Conservation (phyloP, 768 basidiomycete genomes). For the Wakefieldia striispora region DNA sequence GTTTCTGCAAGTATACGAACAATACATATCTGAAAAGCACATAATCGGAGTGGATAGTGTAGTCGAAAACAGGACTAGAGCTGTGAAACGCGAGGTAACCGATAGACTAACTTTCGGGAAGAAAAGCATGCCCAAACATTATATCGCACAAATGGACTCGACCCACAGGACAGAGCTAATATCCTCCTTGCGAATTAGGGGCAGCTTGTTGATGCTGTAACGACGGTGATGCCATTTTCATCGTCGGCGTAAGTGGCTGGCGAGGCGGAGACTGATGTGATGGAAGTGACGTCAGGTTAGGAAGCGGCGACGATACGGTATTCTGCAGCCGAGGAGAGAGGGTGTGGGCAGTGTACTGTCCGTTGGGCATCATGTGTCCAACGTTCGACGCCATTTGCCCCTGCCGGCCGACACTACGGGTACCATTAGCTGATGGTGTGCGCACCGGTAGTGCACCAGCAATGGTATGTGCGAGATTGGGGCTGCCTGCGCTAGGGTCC, state of each 20-base stretch:
- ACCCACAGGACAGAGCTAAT: constrained; percentile 33
- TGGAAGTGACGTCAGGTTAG: constrained; percentile 38
- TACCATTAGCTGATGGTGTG: constrained; percentile 57
- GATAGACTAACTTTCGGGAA: constrained; percentile 5
- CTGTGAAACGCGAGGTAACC: constrained; percentile 17
- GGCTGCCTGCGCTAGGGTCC: constrained; percentile 34
- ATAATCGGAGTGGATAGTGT: constrained; percentile 36
- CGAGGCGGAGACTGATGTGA: constrained; percentile 49
- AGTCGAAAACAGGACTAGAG: constrained; percentile 32
- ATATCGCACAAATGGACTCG: constrained; percentile 9
- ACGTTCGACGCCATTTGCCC: constrained; percentile 19
- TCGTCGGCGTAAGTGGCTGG: constrained; percentile 47
- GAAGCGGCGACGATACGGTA: constrained; percentile 43
- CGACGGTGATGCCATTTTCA: constrained; percentile 54
- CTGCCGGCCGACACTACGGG: constrained; percentile 41
- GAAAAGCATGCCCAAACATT: constrained; percentile 9
- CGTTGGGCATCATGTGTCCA: constrained; percentile 35
- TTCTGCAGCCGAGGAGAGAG: constrained; percentile 53
- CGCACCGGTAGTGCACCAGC: constrained; percentile 40
- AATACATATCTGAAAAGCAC: constrained; percentile 40
- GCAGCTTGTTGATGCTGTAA: constrained; percentile 54
- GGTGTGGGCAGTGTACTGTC: constrained; percentile 40
- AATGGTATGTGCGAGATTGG: constrained; percentile 32
- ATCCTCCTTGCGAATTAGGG: constrained; percentile 51
- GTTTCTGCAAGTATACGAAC: constrained; percentile 4